phyloP scores from a whole-genome alignment of 2,329 filamentous ascomycete genomes.

The Xylaria sp. region DNA sequence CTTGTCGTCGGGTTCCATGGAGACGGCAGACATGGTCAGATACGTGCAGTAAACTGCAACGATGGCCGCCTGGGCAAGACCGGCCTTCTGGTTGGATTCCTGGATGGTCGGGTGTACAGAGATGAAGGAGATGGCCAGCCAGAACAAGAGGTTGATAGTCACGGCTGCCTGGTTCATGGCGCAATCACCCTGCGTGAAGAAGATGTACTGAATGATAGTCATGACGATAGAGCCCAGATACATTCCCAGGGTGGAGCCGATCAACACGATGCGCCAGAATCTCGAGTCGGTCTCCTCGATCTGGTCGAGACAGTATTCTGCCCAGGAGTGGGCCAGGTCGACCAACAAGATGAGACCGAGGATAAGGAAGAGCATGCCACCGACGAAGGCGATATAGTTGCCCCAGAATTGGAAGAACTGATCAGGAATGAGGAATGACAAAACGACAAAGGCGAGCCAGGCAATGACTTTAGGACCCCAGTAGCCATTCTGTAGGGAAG shows the following conservation, averaged over 20 bases:
- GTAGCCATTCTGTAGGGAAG: conserved; percentile 92
- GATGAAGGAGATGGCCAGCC: conserved; percentile 72
- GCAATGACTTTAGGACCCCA: conserved; percentile 94
- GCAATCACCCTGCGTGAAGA: conserved; percentile 78
- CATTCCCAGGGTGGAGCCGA: conserved; percentile 91
- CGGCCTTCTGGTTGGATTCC: conserved; percentile 86
- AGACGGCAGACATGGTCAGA: conserved; percentile 94
- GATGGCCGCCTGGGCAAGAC: conserved; percentile 94
- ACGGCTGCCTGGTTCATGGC: conserved; percentile 97
- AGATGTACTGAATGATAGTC: conserved; percentile 95
- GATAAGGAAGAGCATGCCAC: conserved; percentile 88
- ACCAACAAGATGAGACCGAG: conserved; percentile 89
- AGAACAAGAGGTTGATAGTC: conserved; percentile 83
- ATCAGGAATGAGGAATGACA: conserved; percentile 95
- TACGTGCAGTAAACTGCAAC: conserved; percentile 98
- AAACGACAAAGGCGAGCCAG: conserved; percentile 80
- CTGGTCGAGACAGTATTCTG: conserved; percentile 88
- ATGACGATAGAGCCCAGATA: conserved; percentile 85
- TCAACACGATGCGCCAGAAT: conserved; percentile 78
- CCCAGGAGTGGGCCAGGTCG: conserved; percentile 94
- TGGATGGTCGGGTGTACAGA: conserved; percentile 89
- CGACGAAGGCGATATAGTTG: conserved; percentile 82
- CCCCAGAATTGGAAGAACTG: conserved; percentile 93
- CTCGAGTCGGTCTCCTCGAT: conserved; percentile 85
- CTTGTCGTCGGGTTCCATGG: conserved; percentile 93